A percentile compares a stretch with the other conserved stretches of the same genome.
These are phyloP conservation scores for Pichia deserticola DNA, from an alignment of 805 yeast genomes.

Conservation along the genomic window DNA sequence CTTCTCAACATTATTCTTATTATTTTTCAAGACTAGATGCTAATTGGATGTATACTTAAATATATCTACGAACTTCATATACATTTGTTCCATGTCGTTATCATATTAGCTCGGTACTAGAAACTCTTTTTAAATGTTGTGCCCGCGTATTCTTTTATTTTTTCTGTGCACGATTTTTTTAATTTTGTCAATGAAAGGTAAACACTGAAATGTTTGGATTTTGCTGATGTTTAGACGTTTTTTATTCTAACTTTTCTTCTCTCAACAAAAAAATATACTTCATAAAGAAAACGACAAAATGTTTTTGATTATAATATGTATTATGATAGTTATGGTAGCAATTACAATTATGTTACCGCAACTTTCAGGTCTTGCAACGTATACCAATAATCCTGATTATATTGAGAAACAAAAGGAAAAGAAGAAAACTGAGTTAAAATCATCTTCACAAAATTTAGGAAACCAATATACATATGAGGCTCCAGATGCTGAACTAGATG, in stretches of 20 bases:
- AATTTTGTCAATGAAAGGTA: too few species aligned
- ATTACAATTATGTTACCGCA: constrained; percentile 21
- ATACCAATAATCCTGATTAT: constrained; percentile 22
- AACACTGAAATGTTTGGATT: too few species aligned
- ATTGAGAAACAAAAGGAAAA: constrained; percentile 10
- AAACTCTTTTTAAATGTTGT: too few species aligned
- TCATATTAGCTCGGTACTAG: too few species aligned
- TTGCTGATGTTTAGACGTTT: too few species aligned
- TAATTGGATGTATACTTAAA: too few species aligned
- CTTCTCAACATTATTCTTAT: constrained; percentile 48
- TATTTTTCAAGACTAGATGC: too few species aligned
- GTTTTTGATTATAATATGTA: constrained; percentile 10
- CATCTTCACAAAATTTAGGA: neutral
- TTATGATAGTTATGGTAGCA: constrained; percentile 17
- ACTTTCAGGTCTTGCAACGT: constrained; percentile 23
- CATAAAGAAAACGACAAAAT: neutral
- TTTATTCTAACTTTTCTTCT: neutral
- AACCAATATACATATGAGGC: constrained; percentile 22
- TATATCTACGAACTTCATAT: too few species aligned
- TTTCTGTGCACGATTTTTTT: too few species aligned
- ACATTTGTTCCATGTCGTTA: too few species aligned
- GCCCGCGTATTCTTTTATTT: too few species aligned
- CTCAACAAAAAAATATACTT: neutral
- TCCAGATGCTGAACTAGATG: constrained; percentile 24
- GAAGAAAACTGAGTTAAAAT: neutral